These are phyloP conservation scores for Mycena indigotica DNA, from an alignment of 768 basidiomycete species.

Conservation along the genomic window DNA sequence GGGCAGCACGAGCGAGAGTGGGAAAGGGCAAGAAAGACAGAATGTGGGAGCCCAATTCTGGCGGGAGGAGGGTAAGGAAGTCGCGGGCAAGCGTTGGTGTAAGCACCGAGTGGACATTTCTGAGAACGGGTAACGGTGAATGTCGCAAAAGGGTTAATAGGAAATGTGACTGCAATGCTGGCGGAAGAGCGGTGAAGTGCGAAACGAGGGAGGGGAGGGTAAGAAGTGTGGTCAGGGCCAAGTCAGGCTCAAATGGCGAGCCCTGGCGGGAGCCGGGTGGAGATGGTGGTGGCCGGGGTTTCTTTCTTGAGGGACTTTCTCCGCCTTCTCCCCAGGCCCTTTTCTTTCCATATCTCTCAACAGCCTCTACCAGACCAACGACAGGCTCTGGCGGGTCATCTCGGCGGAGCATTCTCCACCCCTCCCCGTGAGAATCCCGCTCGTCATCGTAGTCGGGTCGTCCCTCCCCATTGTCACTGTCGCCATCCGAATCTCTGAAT, in stretches of 20 bases:
- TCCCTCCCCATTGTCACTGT: constrained; percentile 49
- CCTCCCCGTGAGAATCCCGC: constrained; percentile 63
- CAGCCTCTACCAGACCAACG: constrained; percentile 74
- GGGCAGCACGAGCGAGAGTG: constrained; percentile 81
- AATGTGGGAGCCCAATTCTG: constrained; percentile 88
- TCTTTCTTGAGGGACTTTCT: constrained; percentile 70
- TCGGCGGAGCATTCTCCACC: constrained; percentile 76
- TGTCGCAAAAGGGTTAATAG: constrained; percentile 91
- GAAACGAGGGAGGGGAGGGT: constrained; percentile 81
- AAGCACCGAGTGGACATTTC: constrained; percentile 85
- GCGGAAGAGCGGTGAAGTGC: constrained; percentile 80
- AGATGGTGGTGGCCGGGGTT: constrained; percentile 79
- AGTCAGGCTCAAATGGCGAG: constrained; percentile 76
- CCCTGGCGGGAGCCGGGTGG: constrained; percentile 74
- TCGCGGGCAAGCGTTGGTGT: constrained; percentile 91
- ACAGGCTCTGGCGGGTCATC: constrained; percentile 60
- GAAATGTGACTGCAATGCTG: constrained; percentile 87
- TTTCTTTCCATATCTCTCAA: constrained; percentile 87
- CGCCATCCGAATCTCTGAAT: constrained; percentile 53
- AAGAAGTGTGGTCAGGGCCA: constrained; percentile 80
- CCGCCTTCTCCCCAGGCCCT: constrained; percentile 37
- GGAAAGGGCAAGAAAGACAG: constrained; percentile 82
- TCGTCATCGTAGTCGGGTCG: constrained; percentile 74
- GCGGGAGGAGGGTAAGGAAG: constrained; percentile 88
- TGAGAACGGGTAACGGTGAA: constrained; percentile 87